phyloP scores from a whole-genome alignment of 371 early-diverging fungal species.

The Actinomucor elegans region DNA sequence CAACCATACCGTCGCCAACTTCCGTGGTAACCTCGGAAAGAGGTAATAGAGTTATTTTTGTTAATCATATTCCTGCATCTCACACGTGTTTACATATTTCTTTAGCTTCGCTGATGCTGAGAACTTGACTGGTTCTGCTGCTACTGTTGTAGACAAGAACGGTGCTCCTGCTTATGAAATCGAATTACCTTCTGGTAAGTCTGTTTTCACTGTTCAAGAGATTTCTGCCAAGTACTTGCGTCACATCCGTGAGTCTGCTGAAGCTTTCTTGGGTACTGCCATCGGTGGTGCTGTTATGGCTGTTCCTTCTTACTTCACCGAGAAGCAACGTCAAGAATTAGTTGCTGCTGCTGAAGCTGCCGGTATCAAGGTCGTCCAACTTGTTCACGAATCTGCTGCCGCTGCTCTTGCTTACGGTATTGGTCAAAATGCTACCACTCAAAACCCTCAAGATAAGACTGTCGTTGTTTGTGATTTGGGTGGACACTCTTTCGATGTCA shows the following conservation, averaged over 20 bases:
- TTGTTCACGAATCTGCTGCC: conserved; percentile 95
- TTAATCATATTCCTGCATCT: no score
- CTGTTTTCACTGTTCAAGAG: conserved; percentile 67
- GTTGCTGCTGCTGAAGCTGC: conserved; percentile 83
- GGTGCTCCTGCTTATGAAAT: conserved; percentile 80
- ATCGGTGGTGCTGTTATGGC: conserved; percentile 92
- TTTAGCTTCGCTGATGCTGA: conserved; percentile 44
- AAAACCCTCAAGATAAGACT: conserved; percentile 68
- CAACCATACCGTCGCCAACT: conserved; percentile 83
- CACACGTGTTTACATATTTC: no score
- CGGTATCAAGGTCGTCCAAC: conserved; percentile 86
- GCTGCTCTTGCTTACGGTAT: conserved; percentile 94
- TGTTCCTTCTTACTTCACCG: conserved; percentile 92
- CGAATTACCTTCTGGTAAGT: conserved; percentile 61
- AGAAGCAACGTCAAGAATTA: conserved; percentile 82
- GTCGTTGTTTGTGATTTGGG: conserved; percentile 97
- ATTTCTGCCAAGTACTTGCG: conserved; percentile 78
- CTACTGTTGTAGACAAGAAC: conserved; percentile 66
- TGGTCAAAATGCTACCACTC: conserved; percentile 56
- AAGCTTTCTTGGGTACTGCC: conserved; percentile 78
- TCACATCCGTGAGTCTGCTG: conserved; percentile 87
- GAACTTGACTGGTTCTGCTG: conserved; percentile 54
- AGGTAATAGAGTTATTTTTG: no score
- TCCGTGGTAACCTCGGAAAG: conserved; percentile 84
- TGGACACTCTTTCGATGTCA: conserved; percentile 92